A percentile compares a stretch with the other conserved stretches of the same genome.
Evolutionary conservation across 1,284 basidiomycete genomes (phyloP).

Genomic region (Amylostereum chailletii): DNA sequence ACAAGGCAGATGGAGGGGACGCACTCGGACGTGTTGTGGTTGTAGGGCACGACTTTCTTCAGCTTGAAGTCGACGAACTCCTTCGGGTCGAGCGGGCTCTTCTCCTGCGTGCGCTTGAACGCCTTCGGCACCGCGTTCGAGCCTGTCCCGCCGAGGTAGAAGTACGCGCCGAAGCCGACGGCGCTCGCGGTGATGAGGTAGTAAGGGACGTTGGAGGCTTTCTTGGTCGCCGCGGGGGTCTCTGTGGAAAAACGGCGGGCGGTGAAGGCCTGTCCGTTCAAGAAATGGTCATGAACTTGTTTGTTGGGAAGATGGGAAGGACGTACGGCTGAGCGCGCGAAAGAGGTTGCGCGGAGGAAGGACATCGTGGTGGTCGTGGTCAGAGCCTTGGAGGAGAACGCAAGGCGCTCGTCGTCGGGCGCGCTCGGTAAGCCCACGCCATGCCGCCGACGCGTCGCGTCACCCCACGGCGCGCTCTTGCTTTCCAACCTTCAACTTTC

Average conservation of each 20-base stretch:
- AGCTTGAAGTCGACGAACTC: conserved; percentile 77
- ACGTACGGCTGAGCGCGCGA: conserved; percentile 33
- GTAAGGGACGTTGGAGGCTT: conserved; percentile 39
- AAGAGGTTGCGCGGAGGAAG: conserved; percentile 28
- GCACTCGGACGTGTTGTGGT: conserved; percentile 80
- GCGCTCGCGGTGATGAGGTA: conserved; percentile 42
- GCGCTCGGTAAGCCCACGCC: too few relatives aligned
- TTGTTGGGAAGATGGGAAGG: not conserved
- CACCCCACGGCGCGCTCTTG: too few relatives aligned
- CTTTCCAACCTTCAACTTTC: too few relatives aligned
- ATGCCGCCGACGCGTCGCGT: too few relatives aligned
- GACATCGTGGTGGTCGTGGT: conserved; percentile 28
- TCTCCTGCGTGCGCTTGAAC: conserved; percentile 30
- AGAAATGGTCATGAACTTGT: not conserved
- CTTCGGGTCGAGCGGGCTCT: conserved; percentile 65
- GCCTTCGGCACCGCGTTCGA: conserved; percentile 16
- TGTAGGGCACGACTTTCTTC: conserved; percentile 82
- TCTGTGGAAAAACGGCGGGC: conserved; percentile 39
- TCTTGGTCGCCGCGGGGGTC: conserved; percentile 26
- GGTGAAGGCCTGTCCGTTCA: not conserved
- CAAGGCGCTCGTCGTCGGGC: too few relatives aligned
- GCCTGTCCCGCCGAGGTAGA: conserved; percentile 30
- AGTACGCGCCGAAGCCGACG: conserved; percentile 41
- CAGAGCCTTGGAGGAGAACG: too few relatives aligned
- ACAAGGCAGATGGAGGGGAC: conserved; percentile 11